These are phyloP conservation scores for Neonectria coccinea DNA, from an alignment of 2,329 filamentous ascomycete genomes.

Conservation along the genomic window DNA sequence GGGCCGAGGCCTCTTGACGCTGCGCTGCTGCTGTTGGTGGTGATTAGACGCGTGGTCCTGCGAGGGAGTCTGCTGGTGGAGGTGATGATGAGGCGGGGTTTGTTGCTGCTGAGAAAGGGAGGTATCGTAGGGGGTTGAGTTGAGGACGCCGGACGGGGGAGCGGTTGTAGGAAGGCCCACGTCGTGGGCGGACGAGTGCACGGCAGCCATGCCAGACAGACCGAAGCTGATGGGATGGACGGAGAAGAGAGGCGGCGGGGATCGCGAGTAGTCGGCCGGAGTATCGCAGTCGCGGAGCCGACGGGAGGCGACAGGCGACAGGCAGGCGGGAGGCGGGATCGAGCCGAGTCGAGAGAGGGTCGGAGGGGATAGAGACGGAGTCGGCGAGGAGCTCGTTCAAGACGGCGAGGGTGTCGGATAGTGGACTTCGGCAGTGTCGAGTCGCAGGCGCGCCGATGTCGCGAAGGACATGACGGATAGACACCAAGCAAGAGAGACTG, in stretches of 20 bases:
- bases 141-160: constrained; percentile 34
- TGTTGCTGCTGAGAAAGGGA: constrained; percentile 42
- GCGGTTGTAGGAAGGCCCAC: constrained; percentile 32
- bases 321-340: constrained; percentile 23
- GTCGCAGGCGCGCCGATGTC: constrained; percentile 42
- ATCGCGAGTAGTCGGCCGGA: constrained; percentile 15
- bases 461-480: constrained; percentile 45
- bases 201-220: constrained; percentile 40
- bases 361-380: constrained; percentile 24
- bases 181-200: constrained; percentile 42
- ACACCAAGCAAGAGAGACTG: constrained; percentile 15
- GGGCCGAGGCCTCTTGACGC: constrained; percentile 65
- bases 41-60: constrained; percentile 37
- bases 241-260: constrained; percentile 11
- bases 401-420: constrained; percentile 38
- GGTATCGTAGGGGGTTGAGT: constrained; percentile 42
- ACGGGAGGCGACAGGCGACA: constrained; percentile 19
- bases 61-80: constrained; percentile 45
- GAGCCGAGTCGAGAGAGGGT: constrained; percentile 16
- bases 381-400: constrained; percentile 38
- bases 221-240: constrained; percentile 22
- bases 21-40: constrained; percentile 51
- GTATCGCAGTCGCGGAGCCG: constrained; percentile 21
- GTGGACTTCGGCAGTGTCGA: constrained; percentile 37
- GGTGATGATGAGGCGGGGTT: constrained; percentile 44